Evolutionary conservation across 2,329 filamentous ascomycete species (phyloP).

Genomic region (Diaporthe nobilis): DNA sequence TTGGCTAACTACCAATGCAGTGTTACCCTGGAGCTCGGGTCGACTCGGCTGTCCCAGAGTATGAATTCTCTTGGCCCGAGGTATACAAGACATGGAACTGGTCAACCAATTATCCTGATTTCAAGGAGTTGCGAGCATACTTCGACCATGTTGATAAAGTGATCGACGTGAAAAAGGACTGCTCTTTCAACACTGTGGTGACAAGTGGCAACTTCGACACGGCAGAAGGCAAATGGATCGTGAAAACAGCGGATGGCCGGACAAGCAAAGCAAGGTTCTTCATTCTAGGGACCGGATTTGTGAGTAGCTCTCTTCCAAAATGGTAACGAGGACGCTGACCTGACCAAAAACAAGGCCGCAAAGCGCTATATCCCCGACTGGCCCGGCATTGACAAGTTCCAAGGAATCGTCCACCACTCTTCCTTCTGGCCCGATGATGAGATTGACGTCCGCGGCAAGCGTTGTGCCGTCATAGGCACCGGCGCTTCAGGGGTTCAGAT

Average conservation of each 20-base stretch:
- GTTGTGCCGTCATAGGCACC: constrained; percentile 74
- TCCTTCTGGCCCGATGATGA: constrained; percentile 72
- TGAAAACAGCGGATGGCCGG: constrained; percentile 63
- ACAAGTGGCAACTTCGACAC: constrained; percentile 66
- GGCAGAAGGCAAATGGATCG: constrained; percentile 57
- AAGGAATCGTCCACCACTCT: constrained; percentile 71
- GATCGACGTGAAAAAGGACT: constrained; percentile 69
- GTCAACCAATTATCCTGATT: constrained; percentile 65
- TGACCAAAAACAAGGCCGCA: constrained; percentile 57
- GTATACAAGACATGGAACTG: constrained; percentile 71
- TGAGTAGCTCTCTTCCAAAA: constrained; percentile 44
- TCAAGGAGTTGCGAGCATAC: constrained; percentile 67
- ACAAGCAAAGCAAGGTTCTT: constrained; percentile 65
- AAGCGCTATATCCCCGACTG: constrained; percentile 74
- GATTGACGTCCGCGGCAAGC: constrained; percentile 70
- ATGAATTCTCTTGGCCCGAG: constrained; percentile 67
- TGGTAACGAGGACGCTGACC: not conserved
- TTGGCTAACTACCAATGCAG: not conserved
- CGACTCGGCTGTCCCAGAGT: constrained; percentile 67
- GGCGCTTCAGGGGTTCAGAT: constrained; percentile 76
- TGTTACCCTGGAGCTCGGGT: constrained; percentile 68
- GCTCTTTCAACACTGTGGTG: constrained; percentile 69
- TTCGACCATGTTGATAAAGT: constrained; percentile 72
- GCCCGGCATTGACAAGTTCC: constrained; percentile 71
- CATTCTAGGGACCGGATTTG: constrained; percentile 68